Conservation (phyloP, 1,284 basidiomycete genomes). For the Cutaneotrichosporon cutaneum region DNA sequence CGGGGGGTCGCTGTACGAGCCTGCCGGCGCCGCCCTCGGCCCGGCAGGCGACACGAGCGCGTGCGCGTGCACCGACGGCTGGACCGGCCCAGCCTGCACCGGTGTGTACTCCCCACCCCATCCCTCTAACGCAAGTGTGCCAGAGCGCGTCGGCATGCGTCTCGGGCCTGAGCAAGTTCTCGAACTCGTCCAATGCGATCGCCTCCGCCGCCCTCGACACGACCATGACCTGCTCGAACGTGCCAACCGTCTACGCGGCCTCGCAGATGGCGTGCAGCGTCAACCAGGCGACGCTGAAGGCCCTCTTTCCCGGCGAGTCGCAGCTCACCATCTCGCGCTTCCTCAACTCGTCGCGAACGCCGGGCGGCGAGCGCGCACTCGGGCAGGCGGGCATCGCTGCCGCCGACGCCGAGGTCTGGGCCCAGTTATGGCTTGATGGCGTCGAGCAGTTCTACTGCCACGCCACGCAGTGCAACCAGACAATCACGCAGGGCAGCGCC, state of each 20-base stretch:
- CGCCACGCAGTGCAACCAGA: slow-evolving; percentile 68
- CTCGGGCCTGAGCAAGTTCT: slow-evolving; percentile 18
- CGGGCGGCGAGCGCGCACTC: slow-evolving; percentile 48
- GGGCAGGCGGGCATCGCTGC: slow-evolving; percentile 53
- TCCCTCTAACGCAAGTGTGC: slow-evolving; percentile 31
- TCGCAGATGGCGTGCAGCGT: slow-evolving; percentile 43
- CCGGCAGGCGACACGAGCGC: slow-evolving; percentile 58
- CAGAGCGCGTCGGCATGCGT: slow-evolving; percentile 33
- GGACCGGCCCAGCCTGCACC: slow-evolving; percentile 75
- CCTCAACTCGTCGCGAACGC: slow-evolving; percentile 66
- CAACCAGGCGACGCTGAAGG: slow-evolving; percentile 75
- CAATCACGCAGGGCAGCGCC: slow-evolving; percentile 39
- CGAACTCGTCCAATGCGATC: slow-evolving; percentile 5
- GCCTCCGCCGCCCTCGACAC: slow-evolving; percentile 26
- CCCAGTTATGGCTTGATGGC: slow-evolving; percentile 78
- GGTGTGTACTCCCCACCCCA: slow-evolving; percentile 39
- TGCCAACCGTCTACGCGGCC: slow-evolving; percentile 36
- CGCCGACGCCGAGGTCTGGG: slow-evolving; percentile 60
- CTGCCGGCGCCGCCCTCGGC: slow-evolving; percentile 46
- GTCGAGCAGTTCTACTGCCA: slow-evolving; percentile 76
- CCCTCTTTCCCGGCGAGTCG: slow-evolving; percentile 65
- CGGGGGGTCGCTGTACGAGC: slow-evolving; percentile 68
- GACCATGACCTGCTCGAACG: slow-evolving; percentile 31
- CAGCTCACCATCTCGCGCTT: slow-evolving; percentile 74
- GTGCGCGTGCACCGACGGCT: slow-evolving; percentile 68